Conservation (phyloP, 2,329 filamentous ascomycete genomes). For the Sporothrix pallida region DNA sequence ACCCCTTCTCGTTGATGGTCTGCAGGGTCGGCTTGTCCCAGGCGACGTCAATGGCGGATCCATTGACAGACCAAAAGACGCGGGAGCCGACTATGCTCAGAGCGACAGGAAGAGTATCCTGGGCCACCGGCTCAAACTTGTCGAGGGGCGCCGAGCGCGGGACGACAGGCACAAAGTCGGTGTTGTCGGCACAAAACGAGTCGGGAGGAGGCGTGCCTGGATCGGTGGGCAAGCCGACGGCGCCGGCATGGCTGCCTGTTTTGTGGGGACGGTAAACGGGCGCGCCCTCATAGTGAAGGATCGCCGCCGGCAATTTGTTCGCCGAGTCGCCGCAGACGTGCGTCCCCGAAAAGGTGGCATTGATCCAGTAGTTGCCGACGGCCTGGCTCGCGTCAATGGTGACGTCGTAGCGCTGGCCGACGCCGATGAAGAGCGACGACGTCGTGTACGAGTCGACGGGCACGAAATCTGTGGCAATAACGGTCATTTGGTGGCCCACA, state of each 20-base stretch:
- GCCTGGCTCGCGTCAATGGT: constrained; percentile 51
- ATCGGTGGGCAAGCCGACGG: constrained; percentile 41
- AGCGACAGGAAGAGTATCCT: constrained; percentile 34
- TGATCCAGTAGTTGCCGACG: constrained; percentile 43
- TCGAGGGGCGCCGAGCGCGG: constrained; percentile 33
- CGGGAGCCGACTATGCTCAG: constrained; percentile 46
- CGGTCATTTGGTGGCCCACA: constrained; percentile 55
- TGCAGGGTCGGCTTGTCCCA: constrained; percentile 48
- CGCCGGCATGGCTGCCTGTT: constrained; percentile 5
- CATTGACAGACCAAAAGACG: constrained; percentile 41
- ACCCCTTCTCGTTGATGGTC: constrained; percentile 40
- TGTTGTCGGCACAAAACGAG: constrained; percentile 36
- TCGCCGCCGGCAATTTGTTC: constrained; percentile 45
- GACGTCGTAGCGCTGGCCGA: constrained; percentile 55
- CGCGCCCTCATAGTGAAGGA: constrained; percentile 49
- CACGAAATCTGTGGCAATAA: constrained; percentile 60
- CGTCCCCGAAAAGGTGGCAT: constrained; percentile 38
- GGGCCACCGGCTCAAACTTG: constrained; percentile 32
- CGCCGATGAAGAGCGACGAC: constrained; percentile 55
- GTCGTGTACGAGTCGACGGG: constrained; percentile 57
- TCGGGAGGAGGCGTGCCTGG: constrained; percentile 41
- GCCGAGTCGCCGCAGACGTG: constrained; percentile 38
- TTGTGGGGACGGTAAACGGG: constrained; percentile 17
- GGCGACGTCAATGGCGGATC: constrained; percentile 43
- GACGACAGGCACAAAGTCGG: constrained; percentile 37